Evolutionary conservation across 192 early-diverging fungal genomes (phyloP), one percentile per base, ranked within the genome.

Genomic region (Dimargaris cristalligena): DNA sequence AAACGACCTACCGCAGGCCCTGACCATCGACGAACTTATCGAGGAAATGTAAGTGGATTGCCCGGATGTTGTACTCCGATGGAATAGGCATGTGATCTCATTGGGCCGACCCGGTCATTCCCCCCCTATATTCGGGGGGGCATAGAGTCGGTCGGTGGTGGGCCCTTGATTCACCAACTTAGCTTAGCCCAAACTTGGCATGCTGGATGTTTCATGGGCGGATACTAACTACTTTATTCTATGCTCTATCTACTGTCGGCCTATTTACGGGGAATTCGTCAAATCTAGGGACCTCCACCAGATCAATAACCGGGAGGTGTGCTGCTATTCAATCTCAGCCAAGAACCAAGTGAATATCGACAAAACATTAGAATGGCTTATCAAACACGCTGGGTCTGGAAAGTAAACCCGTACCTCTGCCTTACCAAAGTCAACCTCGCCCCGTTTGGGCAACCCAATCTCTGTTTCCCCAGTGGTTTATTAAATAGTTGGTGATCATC

Each of bases 331-430:
- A 11, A 93, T 97, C 60, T 97, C 94, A 18, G 92, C 94, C 30
- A 97, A 97, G 74, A 96, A 96, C 64, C 80, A 90, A 63, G 83
- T 90, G 64, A 97, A 97, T 67, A 99, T 99, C 63, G 96, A 99
- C 70, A 76, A 92, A 34, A 96, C 91, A 20, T 74, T 99, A 34
- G 85, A 95, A 63, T 98, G 95, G 94, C 72, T 97, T 64, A 95
- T 91, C 65, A 91, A 93, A 76, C 74, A 76, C 50, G 45, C 58
- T 1, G 58, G 44, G 11, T 59, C 58, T 31, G 31, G 34, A 11
- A 56, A 56, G 3, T 56, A 56, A 32, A 13, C 2, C 20, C 4
- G 44, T 20, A 44, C 44, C 11, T 44, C 13, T 11, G 44, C 44
- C 44, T 44, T 44, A 20, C 20, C 20, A 14, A 44, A 44, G 11